These are phyloP conservation scores for Stylosanthes scabra DNA, from an alignment of 331 rosid genomes.

Conservation along the genomic window DNA sequence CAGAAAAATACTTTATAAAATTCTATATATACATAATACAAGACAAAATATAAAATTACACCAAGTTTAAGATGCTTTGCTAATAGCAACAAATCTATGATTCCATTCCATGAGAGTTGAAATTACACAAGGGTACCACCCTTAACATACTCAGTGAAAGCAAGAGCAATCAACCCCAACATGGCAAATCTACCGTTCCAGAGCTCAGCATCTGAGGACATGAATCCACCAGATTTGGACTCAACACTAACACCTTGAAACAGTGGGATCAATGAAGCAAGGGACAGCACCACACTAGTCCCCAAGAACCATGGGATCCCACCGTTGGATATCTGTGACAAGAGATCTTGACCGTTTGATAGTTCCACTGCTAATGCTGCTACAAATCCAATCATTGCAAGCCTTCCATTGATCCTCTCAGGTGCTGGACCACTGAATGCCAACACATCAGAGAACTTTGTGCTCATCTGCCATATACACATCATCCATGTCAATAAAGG, in stretches of 20 bases:
- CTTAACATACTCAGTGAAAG: constrained; percentile 72
- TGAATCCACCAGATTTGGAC: constrained; percentile 62
- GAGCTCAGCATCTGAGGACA: constrained; percentile 77
- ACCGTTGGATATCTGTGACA: constrained; percentile 68
- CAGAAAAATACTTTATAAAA: neutral
- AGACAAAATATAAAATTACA: neutral
- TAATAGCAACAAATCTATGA: neutral
- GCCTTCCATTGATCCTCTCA: constrained; percentile 90
- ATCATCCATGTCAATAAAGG: neutral
- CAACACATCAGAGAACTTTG: constrained; percentile 62
- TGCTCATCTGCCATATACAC: constrained; percentile 50
- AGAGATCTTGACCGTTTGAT: constrained; percentile 67
- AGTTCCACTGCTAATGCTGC: constrained; percentile 74
- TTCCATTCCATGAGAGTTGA: too few species aligned
- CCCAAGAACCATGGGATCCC: constrained; percentile 70
- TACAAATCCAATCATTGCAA: constrained; percentile 89
- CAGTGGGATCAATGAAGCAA: constrained; percentile 79
- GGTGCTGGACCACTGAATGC: constrained; percentile 91
- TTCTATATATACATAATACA: neutral
- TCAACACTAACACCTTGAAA: constrained; percentile 79
- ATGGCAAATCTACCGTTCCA: constrained; percentile 91
- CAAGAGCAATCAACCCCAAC: constrained; percentile 85
- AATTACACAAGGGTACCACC: constrained; percentile 69
- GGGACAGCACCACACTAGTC: constrained; percentile 58
- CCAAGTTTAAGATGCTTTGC: neutral